These are phyloP conservation scores for Priceomyces fermenticarens DNA, from an alignment of 805 yeast genomes.

Conservation along the genomic window DNA sequence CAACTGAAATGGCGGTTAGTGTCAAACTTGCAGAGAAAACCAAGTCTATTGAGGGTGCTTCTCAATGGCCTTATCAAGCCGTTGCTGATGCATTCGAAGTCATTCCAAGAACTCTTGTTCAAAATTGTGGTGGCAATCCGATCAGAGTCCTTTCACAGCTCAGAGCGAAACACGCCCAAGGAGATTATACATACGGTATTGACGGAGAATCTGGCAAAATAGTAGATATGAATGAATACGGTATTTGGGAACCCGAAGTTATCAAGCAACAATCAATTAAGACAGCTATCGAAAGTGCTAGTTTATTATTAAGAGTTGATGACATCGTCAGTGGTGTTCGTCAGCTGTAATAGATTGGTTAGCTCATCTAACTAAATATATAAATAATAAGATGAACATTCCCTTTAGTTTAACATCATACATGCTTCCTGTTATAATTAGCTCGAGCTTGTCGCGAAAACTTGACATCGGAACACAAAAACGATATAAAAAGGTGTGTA, in stretches of 20 bases:
- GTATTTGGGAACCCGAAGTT: constrained; percentile 99
- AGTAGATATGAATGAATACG: constrained; percentile 93
- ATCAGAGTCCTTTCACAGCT: constrained; percentile 84
- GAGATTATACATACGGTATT: constrained; percentile 80
- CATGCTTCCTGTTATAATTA: too few relatives aligned
- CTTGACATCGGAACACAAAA: too few relatives aligned
- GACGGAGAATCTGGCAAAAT: constrained; percentile 94
- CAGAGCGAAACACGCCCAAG: constrained; percentile 95
- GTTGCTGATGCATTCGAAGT: constrained; percentile 99
- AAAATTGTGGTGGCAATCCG: constrained; percentile 97
- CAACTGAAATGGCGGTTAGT: constrained; percentile 97
- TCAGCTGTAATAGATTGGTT: constrained; percentile 25
- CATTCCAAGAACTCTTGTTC: constrained; percentile 94
- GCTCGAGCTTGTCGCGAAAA: too few relatives aligned
- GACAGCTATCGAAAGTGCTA: constrained; percentile 97
- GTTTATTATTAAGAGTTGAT: constrained; percentile 90
- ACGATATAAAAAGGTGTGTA: too few relatives aligned
- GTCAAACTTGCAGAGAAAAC: constrained; percentile 88
- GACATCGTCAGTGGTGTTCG: constrained; percentile 97
- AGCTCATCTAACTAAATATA: neutral
- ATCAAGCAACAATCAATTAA: constrained; percentile 95
- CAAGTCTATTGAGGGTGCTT: constrained; percentile 87
- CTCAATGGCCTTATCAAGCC: constrained; percentile 98
- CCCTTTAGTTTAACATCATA: too few relatives aligned
- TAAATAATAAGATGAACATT: neutral